Evolutionary conservation across 495 filamentous ascomycete species (phyloP).

Genomic region (Aspergillus diversus): DNA sequence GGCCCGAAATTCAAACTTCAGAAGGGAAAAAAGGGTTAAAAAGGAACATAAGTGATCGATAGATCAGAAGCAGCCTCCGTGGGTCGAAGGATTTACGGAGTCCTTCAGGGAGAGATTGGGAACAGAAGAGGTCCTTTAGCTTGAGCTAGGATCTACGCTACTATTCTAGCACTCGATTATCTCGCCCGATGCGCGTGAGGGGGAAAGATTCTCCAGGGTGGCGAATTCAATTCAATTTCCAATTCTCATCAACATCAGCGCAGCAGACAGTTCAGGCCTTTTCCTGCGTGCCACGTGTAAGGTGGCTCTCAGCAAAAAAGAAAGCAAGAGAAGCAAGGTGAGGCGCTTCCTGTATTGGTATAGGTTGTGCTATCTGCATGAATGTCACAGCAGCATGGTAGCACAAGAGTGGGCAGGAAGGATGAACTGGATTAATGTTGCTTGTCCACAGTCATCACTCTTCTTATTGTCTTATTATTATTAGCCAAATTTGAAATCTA

Average conservation of each 20-base stretch:
- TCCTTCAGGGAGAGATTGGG: neutral
- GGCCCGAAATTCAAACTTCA: too few species aligned
- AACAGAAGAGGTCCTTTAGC: neutral
- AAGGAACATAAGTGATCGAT: neutral
- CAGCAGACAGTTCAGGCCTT: neutral
- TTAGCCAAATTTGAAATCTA: too few species aligned
- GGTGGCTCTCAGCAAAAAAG: neutral
- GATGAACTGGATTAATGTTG: neutral
- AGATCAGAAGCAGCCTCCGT: neutral
- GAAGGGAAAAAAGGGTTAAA: neutral
- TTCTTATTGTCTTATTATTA: too few species aligned
- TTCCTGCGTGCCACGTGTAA: conserved; percentile 17
- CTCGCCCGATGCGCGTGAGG: neutral
- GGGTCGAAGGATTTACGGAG: neutral
- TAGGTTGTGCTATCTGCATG: neutral
- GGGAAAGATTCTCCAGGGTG: neutral
- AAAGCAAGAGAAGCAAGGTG: neutral
- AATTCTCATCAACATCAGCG: neutral
- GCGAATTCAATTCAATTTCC: neutral
- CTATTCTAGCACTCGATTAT: neutral
- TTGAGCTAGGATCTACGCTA: conserved; percentile 2
- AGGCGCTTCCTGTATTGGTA: neutral
- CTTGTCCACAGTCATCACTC: too few species aligned
- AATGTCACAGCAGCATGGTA: neutral
- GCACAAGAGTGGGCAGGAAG: neutral